Base-by-base conservation (phyloP, 2,329 filamentous ascomycete species). In the Colletotrichum magnum region DNA sequence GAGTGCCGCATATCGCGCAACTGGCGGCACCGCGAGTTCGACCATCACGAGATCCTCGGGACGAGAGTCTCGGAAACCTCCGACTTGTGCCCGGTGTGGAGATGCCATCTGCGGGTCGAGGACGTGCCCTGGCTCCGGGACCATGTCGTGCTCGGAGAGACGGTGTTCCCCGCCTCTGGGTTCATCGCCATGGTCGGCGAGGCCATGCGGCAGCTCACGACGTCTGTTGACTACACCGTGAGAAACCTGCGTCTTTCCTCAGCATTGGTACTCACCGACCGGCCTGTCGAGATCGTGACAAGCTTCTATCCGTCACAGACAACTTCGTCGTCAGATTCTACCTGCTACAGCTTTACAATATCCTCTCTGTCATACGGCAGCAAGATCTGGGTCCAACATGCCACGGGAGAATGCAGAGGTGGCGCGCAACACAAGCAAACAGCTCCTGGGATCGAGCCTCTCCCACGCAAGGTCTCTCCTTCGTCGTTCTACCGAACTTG, bases 311-410 rank as follows among this genome's bases (percentile, higher is more conserved):
- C 69, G 5, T 58, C 72, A 0, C 71, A 68, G 0, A 71, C 78
- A 0, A 79, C 74, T 0, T 73, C 75, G 24, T 63, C 72, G 1
- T 56, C 68, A 3, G 74, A 78, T 0, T 75, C 74, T 10, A 43
- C 68, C 0, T 79, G 75, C 74, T 81, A 73, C 70, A 75, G 79
- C 15, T 80, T 79, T 16, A 75, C 71, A 4, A 73, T 81, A 1
- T 63, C 74, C 5, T 79, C 78, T 6, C 74, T 74, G 52, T 73
- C 70, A 15, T 74, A 74, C 12, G 71, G 68, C 2, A 65, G 59
- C 10, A 12, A 67, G 16, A 45, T 51, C 2, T 70, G 68, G 64
- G 26, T 54, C n/a, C 58, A 18, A 15, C 68, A 70, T 45, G 21
- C 58, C 21, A 58, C 12, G 3, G 68, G 68, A 9, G 47, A 50